Evolutionary conservation across 2,329 filamentous ascomycete species (phyloP).

Genomic region (Diaporthe sp.): DNA sequence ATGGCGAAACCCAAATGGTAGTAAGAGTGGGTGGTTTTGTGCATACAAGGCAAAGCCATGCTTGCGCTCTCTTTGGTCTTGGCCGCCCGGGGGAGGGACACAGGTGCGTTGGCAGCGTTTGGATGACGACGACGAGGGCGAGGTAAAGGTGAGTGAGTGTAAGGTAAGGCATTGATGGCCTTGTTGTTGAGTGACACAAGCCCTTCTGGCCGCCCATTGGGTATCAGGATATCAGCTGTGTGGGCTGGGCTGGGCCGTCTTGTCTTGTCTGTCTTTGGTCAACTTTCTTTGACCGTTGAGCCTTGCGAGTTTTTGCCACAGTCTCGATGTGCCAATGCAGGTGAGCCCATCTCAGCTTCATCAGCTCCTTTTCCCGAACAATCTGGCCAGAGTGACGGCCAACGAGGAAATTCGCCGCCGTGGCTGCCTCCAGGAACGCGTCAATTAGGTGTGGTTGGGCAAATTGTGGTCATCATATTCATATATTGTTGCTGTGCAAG

Average conservation of each 20-base stretch:
- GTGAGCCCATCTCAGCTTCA: constrained; percentile 6
- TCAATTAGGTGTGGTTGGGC: constrained; percentile 7
- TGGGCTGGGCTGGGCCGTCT: constrained; percentile 10
- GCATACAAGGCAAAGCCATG: neutral
- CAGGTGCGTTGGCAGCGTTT: constrained; percentile 23
- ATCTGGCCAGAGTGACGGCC: neutral
- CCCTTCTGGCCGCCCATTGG: neutral
- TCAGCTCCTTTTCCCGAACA: neutral
- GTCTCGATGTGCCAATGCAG: neutral
- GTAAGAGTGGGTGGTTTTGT: neutral
- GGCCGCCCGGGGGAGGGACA: constrained; percentile 20
- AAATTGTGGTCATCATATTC: neutral
- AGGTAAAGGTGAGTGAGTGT: neutral
- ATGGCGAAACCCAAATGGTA: constrained; percentile 8
- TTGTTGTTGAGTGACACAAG: constrained; percentile 2
- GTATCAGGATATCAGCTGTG: neutral
- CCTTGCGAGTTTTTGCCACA: neutral
- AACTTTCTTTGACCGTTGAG: constrained; percentile 26
- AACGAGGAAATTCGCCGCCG: neutral
- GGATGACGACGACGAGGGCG: constrained; percentile 21
- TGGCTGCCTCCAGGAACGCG: constrained; percentile 18
- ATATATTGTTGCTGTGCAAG: constrained; percentile 23
- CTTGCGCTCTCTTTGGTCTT: neutral
- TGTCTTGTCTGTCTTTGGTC: constrained; percentile 10
- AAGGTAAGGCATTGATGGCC: constrained; percentile 1